Conservation (phyloP, 495 filamentous ascomycete genomes). For the Hypoxylon fragiforme region DNA sequence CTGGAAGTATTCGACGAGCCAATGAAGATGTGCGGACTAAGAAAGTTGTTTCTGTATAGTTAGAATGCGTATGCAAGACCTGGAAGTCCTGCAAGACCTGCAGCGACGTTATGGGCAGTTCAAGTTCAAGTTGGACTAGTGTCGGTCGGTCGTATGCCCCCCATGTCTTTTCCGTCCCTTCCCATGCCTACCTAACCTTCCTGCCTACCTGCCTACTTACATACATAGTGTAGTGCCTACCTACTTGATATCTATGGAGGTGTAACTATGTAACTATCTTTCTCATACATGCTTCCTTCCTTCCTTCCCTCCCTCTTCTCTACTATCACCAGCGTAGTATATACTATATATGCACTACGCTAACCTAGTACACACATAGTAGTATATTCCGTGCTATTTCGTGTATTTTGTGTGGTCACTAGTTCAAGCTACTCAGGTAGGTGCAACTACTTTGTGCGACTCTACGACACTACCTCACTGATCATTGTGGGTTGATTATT, state of each 20-base stretch:
- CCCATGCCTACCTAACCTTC: constrained; percentile 2
- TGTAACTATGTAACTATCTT: too few species aligned
- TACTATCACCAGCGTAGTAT: too few species aligned
- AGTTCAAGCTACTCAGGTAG: neutral
- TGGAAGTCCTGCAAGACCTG: constrained; percentile 36
- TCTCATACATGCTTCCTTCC: too few species aligned
- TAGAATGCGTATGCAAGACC: constrained; percentile 27
- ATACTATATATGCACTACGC: too few species aligned
- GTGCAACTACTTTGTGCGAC: constrained; percentile 13
- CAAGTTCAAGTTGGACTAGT: constrained; percentile 7
- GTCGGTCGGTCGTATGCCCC: constrained; percentile 19
- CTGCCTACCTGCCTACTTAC: neutral
- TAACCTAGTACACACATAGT: neutral
- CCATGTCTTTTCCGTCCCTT: constrained; percentile 6
- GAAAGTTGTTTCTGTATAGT: constrained; percentile 5
- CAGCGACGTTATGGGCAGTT: constrained; percentile 25
- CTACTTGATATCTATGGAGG: too few species aligned
- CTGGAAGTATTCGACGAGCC: constrained; percentile 27
- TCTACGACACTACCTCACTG: too few species aligned
- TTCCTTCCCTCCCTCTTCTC: too few species aligned
- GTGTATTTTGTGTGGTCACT: constrained; percentile 5
- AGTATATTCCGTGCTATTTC: neutral
- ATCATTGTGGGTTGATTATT: constrained; percentile 37
- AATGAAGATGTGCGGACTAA: constrained; percentile 19
- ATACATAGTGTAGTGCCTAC: neutral